phyloP scores from a whole-genome alignment of 108 stramenopile species.

The Skeletonema menzelii region DNA sequence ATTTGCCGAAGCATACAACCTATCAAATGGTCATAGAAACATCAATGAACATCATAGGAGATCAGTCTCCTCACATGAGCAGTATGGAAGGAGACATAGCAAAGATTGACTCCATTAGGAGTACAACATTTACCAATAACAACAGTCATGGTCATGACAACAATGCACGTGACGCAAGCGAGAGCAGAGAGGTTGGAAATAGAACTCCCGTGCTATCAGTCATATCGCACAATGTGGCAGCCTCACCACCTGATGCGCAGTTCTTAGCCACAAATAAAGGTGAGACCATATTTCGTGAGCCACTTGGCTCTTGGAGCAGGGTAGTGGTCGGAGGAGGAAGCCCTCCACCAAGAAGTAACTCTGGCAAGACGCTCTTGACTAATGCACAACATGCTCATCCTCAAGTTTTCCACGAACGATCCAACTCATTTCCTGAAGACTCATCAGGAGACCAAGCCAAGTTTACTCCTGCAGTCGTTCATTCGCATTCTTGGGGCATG shows the following conservation, averaged over 20 bases:
- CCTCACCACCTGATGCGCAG: neutral
- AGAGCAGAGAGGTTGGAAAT: conserved; percentile 10
- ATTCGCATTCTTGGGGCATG: conserved; percentile 17
- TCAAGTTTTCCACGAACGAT: conserved; percentile 12
- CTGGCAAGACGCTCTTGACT: conserved; percentile 40
- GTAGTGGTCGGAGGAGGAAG: conserved; percentile 5
- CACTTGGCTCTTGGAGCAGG: conserved; percentile 36
- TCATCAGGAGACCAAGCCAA: neutral
- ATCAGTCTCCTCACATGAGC: conserved; percentile 44
- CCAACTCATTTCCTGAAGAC: conserved; percentile 20
- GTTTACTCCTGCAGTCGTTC: conserved; percentile 5
- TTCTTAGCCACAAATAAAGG: conserved; percentile 7
- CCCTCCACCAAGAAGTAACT: neutral
- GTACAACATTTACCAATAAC: neutral
- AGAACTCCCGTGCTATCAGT: neutral
- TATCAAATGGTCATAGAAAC: conserved; percentile 1
- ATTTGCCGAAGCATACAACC: neutral
- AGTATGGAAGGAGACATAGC: conserved; percentile 29
- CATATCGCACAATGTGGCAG: neutral
- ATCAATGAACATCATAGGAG: neutral
- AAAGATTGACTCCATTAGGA: conserved; percentile 24
- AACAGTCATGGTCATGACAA: conserved; percentile 1
- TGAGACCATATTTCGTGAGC: conserved; percentile 14
- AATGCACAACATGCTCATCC: conserved; percentile 14
- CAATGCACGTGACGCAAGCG: neutral